Percentiles rank a stretch among this genome's conserved stretches.
These are phyloP conservation scores for Tothia fuscella DNA, from an alignment of 2,329 filamentous ascomycete species.

Conservation along the genomic window DNA sequence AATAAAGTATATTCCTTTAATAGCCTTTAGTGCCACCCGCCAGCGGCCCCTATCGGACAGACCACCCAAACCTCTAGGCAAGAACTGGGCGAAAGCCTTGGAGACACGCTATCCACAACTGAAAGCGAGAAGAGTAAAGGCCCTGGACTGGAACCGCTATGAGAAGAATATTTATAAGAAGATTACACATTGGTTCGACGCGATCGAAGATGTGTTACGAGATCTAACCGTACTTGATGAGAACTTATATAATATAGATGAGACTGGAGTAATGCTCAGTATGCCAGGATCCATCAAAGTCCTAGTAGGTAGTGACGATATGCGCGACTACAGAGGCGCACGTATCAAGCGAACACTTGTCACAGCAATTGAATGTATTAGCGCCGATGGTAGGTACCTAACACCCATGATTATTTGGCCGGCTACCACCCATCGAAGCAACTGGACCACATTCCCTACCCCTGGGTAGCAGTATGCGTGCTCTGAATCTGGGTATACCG, in stretches of 20 bases:
- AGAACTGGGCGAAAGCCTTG: conserved; percentile 9
- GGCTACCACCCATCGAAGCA: conserved; percentile 15
- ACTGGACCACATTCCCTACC: conserved; percentile 12
- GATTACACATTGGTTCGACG: conserved; percentile 17
- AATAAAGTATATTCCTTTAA: conserved; percentile 15
- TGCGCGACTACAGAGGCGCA: conserved; percentile 14
- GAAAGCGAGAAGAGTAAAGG: conserved; percentile 5
- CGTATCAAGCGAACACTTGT: conserved; percentile 16
- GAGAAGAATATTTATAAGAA: conserved; percentile 16
- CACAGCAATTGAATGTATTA: conserved; percentile 17
- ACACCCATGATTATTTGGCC: conserved; percentile 16
- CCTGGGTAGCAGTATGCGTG: conserved; percentile 12
- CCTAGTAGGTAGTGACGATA: conserved; percentile 16
- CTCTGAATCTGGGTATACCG: conserved; percentile 12
- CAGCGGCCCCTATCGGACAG: conserved; percentile 12
- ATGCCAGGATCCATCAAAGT: conserved; percentile 15
- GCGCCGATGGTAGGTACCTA: conserved; percentile 15
- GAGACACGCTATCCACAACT: conserved; percentile 10
- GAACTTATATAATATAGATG: conserved; percentile 18
- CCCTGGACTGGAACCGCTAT: conserved; percentile 12
- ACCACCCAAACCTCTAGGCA: conserved; percentile 12
- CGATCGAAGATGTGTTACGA: conserved; percentile 14
- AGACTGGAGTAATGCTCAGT: conserved; percentile 16
- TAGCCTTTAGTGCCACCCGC: conserved; percentile 6
- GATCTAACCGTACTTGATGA: conserved; percentile 14